Evolutionary conservation across 129 eudicot species (phyloP).

Genomic region (Centrapalus pauciflorus): DNA sequence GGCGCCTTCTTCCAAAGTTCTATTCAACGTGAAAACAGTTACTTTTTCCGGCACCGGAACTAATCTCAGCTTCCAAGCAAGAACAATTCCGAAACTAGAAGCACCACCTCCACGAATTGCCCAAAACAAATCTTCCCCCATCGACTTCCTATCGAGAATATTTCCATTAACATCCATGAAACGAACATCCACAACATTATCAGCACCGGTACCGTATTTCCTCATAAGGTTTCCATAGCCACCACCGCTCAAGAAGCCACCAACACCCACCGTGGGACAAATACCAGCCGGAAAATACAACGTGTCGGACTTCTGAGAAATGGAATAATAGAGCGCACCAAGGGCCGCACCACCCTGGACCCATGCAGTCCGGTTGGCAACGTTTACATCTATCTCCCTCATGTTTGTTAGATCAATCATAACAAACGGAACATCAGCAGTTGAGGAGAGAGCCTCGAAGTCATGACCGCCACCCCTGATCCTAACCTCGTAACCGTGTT

Average conservation of each 20-base stretch:
- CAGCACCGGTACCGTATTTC: conserved; percentile 18
- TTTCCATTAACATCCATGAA: conserved; percentile 16
- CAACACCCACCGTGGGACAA: conserved; percentile 22
- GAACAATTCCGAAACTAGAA: conserved; percentile 27
- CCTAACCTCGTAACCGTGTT: background rate
- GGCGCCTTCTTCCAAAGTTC: conserved; percentile 11
- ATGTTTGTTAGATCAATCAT: conserved; percentile 20
- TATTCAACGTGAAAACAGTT: background rate
- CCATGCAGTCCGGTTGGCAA: conserved; percentile 2
- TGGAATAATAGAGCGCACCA: conserved; percentile 24
- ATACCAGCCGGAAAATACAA: conserved; percentile 22
- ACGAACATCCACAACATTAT: conserved; percentile 16
- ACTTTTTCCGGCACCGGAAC: conserved; percentile 25
- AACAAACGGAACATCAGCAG: conserved; percentile 10
- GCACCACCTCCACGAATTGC: conserved; percentile 27
- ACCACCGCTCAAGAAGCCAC: conserved; percentile 18
- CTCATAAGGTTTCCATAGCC: conserved; percentile 21
- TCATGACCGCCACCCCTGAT: conserved; percentile 22
- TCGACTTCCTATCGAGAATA: conserved; percentile 6
- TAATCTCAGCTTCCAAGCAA: conserved; percentile 22
- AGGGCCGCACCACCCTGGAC: conserved; percentile 21
- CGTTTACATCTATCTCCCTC: conserved; percentile 1
- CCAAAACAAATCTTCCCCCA: conserved; percentile 39
- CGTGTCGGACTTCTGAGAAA: background rate
- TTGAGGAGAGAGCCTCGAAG: conserved; percentile 27